These are phyloP conservation scores for Ceratocystis colombiana DNA, from an alignment of 2,329 filamentous ascomycete genomes.

Conservation along the genomic window DNA sequence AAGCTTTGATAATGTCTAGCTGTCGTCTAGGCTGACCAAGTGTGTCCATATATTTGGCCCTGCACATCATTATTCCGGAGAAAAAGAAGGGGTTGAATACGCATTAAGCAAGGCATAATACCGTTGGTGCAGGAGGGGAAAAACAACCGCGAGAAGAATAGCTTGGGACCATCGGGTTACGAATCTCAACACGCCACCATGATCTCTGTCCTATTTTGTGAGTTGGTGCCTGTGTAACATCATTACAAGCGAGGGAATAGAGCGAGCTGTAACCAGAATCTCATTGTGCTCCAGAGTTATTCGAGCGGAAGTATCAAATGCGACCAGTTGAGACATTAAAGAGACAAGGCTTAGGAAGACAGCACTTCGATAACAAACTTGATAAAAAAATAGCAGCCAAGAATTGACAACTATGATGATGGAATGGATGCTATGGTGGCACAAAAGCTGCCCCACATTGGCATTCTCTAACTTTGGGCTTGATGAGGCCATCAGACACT, in stretches of 20 bases:
- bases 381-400: too few relatives aligned
- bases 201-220: background rate
- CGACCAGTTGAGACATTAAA: background rate
- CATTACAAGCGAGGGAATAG: background rate
- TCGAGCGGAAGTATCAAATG: background rate
- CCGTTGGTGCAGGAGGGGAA: too few relatives aligned
- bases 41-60: slow-evolving; percentile 3
- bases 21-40: background rate
- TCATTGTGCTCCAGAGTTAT: background rate
- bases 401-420: too few relatives aligned
- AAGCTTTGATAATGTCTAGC: background rate
- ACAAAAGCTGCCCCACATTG: too few relatives aligned
- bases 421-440: too few relatives aligned
- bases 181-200: background rate
- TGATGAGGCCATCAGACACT: too few relatives aligned
- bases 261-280: background rate
- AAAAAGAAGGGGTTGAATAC: background rate
- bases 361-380: too few relatives aligned
- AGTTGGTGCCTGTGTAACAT: background rate
- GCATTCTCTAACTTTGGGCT: too few relatives aligned
- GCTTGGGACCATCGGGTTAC: background rate
- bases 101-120: too few relatives aligned
- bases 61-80: background rate
- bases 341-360: too few relatives aligned
- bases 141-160: background rate